Evolutionary conservation across 2,329 filamentous ascomycete genomes (phyloP), one percentile per base, ranked within the genome.

Genomic region (Cadophora sp.): DNA sequence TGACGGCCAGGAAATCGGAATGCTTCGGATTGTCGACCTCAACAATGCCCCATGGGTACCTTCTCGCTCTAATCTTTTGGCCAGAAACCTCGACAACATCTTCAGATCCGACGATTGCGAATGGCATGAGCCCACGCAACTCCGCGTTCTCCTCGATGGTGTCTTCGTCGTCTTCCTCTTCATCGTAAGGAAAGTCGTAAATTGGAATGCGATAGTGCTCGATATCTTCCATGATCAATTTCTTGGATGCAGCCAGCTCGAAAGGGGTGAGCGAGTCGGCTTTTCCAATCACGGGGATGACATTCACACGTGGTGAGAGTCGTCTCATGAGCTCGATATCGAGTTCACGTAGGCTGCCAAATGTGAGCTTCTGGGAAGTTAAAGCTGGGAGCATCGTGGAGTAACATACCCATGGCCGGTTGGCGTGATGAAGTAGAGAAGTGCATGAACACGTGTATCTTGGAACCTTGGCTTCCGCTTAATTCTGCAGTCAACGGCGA

Each of bases 291-390:
- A 99, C 96, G 71, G 96, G 96, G 73, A 99, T 98, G 75, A 99
- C 96, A 81, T 99, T 99, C 82, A 96, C 94, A 79, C 95, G 94
- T 70, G 96, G 96, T 27, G 95, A 97, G 62, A 99, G 91, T 77
- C 96, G 94, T 88, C 95, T 97, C 96, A 99, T 98, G 79, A 99
- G 87, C 85, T 98, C 96, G 76, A 99, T 99, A 77, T 99, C 96
- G 76, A 99, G 90, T 86, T 99, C 96, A 79, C 96, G 95, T 74
- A 99, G 92, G 79, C 96, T 96, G 61, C 65, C 51, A 30, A 45
- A 47, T 59, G 56, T 59, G 27, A 59, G 56, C 5, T 14, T 39
- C n/a, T 6, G 30, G 14, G 14, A 6, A 39, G 13, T 9, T 8
- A 39, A 39, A 6, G n/a, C 9, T 41, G 9, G 9, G 4, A 3